These are phyloP conservation scores for bread wheat (Triticum aestivum) DNA, from an alignment of 176 grass and related monocot species.

Conservation along the genomic window DNA sequence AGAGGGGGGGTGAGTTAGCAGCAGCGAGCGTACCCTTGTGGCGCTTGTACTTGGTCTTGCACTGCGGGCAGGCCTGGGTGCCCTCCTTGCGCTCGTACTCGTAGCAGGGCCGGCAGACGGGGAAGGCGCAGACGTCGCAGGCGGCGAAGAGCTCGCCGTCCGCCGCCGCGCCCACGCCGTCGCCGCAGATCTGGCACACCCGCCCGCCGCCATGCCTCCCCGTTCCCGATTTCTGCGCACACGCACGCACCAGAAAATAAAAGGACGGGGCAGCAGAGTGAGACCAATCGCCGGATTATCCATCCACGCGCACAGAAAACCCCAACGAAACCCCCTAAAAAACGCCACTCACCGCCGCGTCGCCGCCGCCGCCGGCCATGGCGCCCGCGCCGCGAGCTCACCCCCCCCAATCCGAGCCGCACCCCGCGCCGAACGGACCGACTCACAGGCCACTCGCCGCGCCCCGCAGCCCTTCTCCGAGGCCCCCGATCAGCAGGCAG, in stretches of 20 bases:
- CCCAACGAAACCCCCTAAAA: background rate
- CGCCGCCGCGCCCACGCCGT: slow-evolving; percentile 68
- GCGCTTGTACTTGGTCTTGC: slow-evolving; percentile 96
- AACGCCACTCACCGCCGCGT: slow-evolving; percentile 45
- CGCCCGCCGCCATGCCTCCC: slow-evolving; percentile 52
- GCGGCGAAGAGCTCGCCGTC: slow-evolving; percentile 85
- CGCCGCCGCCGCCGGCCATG: slow-evolving; percentile 46
- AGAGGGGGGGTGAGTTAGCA: background rate
- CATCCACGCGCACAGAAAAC: background rate
- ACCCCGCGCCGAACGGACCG: background rate
- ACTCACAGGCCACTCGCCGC: background rate
- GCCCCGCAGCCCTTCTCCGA: background rate
- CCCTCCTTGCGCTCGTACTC: slow-evolving; percentile 92
- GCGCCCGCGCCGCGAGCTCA: background rate
- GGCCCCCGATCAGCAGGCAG: background rate
- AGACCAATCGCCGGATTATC: background rate
- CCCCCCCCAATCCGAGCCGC: background rate
- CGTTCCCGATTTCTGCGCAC: slow-evolving; percentile 50
- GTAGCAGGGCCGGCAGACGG: slow-evolving; percentile 90
- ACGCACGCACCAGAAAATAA: background rate
- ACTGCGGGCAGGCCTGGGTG: slow-evolving; percentile 82
- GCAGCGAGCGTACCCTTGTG: slow-evolving; percentile 58
- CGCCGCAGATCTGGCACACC: slow-evolving; percentile 92
- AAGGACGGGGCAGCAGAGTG: background rate
- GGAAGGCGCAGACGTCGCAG: slow-evolving; percentile 82